Evolutionary conservation across 164 flowering plant species (phyloP).

Genomic region (Macadamia tetraphylla): DNA sequence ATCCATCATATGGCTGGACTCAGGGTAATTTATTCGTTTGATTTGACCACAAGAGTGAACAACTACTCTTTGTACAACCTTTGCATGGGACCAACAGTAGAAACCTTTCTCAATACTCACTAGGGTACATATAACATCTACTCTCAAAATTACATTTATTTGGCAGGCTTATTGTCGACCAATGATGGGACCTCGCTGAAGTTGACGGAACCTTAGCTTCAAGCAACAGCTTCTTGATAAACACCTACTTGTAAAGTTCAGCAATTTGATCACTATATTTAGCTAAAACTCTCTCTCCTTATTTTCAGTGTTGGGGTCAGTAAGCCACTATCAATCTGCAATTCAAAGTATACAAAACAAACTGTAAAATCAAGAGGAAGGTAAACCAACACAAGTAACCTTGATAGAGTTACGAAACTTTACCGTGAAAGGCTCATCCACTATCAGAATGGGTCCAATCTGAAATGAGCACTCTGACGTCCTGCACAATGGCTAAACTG

Average conservation of each 20-base stretch:
- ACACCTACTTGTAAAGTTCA: conserved; percentile 42
- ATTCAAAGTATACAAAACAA: neutral
- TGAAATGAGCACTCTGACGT: conserved; percentile 72
- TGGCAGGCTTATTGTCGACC: no score
- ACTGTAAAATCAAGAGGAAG: conserved; percentile 1
- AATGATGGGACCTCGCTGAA: no score
- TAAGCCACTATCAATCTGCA: conserved; percentile 90
- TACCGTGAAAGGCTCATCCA: conserved; percentile 86
- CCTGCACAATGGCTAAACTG: conserved; percentile 40
- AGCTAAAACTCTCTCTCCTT: conserved; percentile 53
- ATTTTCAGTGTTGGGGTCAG: conserved; percentile 94
- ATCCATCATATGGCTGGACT: no score
- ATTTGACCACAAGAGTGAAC: no score
- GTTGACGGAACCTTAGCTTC: no score
- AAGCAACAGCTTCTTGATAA: neutral
- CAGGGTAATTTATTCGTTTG: no score
- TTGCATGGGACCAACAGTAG: no score
- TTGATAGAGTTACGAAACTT: neutral
- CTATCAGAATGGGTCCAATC: conserved; percentile 73
- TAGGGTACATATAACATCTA: no score
- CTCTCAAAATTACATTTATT: no score
- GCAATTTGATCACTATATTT: conserved; percentile 52
- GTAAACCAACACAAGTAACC: neutral
- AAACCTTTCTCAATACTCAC: no score
- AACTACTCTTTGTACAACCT: no score